Conservation (phyloP, 2,329 filamentous ascomycete genomes). For the Emericellopsis cladophorae region DNA sequence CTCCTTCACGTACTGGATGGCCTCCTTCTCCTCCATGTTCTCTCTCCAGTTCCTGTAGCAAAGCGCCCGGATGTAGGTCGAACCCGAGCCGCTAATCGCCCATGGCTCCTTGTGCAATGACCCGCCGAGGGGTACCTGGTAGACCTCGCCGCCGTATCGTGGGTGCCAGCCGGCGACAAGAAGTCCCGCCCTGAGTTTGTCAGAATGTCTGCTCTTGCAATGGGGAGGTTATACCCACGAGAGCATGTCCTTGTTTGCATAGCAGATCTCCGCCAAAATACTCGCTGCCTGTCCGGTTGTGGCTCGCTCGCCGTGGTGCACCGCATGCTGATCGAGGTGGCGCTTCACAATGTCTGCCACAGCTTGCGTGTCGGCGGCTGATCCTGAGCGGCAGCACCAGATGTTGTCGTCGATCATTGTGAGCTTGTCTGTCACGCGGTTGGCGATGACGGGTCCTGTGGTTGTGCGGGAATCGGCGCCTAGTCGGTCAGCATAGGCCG, state of each 20-base stretch:
- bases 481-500: conserved; percentile 13
- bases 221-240: conserved; percentile 46
- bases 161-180: conserved; percentile 98
- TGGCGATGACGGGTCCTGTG: conserved; percentile 95
- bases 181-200: conserved; percentile 62
- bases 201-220: not conserved
- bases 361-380: conserved; percentile 93
- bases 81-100: conserved; percentile 90
- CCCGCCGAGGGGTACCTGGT: conserved; percentile 90
- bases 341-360: conserved; percentile 98
- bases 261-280: conserved; percentile 96
- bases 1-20: conserved; percentile 84
- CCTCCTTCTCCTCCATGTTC: conserved; percentile 84
- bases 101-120: conserved; percentile 97
- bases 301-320: conserved; percentile 77
- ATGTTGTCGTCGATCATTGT: conserved; percentile 98
- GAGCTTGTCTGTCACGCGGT: conserved; percentile 98
- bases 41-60: conserved; percentile 95
- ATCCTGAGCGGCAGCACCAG: conserved; percentile 98
- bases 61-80: conserved; percentile 99
- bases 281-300: conserved; percentile 92
- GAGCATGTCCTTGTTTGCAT: conserved; percentile 88
- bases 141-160: conserved; percentile 90
- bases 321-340: conserved; percentile 83
- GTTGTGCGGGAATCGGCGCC: conserved; percentile 96